Conservation (phyloP, 2,329 filamentous ascomycete genomes). For the Paecilomyces variotii region DNA sequence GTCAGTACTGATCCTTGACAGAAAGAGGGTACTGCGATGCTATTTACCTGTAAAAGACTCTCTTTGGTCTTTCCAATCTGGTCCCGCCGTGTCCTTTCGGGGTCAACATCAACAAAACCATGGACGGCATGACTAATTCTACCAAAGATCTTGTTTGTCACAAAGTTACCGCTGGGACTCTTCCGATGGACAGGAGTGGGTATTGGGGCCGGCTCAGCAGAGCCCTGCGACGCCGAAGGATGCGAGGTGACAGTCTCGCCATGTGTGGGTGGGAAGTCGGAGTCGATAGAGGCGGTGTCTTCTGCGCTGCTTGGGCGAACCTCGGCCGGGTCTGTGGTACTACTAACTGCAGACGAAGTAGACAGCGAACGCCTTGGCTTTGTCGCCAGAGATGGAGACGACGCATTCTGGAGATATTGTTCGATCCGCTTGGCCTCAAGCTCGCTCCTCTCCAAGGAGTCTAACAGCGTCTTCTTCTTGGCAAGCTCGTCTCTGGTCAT, state of each 20-base stretch:
- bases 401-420: conserved; percentile 68
- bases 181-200: conserved; percentile 60
- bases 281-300: conserved; percentile 86
- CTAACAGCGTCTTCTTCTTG: conserved; percentile 74
- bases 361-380: conserved; percentile 60
- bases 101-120: conserved; percentile 92
- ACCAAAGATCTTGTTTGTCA: conserved; percentile 88
- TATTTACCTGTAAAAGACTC: conserved; percentile 56
- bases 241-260: conserved; percentile 55
- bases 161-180: conserved; percentile 76
- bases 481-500: conserved; percentile 90
- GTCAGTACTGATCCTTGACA: conserved; percentile 2
- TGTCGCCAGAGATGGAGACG: conserved; percentile 30
- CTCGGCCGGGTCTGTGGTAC: conserved; percentile 28
- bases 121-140: conserved; percentile 92
- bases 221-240: conserved; percentile 69
- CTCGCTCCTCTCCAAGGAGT: conserved; percentile 88
- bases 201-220: conserved; percentile 23
- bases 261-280: conserved; percentile 87
- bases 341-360: conserved; percentile 42
- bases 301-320: conserved; percentile 54
- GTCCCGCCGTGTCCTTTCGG: conserved; percentile 83
- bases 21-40: neutral
- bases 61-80: conserved; percentile 94
- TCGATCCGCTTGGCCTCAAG: conserved; percentile 88